Evolutionary conservation across 2,329 filamentous ascomycete species (phyloP).

Genomic region (Colletotrichum melonis): DNA sequence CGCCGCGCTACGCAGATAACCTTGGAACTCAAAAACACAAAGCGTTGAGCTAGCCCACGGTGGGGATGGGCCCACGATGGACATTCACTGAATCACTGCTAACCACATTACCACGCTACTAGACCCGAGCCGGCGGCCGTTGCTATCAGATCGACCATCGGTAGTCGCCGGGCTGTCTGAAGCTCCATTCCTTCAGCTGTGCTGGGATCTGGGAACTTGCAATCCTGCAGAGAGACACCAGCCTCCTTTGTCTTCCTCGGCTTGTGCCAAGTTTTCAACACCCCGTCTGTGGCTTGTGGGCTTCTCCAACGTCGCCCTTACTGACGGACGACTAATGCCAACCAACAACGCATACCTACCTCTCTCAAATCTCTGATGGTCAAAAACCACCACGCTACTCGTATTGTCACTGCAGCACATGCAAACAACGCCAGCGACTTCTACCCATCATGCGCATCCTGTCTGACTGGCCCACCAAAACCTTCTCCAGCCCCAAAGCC

Average conservation of each 20-base stretch:
- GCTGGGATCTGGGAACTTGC: background rate
- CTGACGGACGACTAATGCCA: background rate
- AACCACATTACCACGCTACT: background rate
- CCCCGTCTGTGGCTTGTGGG: background rate
- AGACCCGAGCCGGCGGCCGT: conserved; percentile 4
- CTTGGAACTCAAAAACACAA: background rate
- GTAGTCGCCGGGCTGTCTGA: background rate
- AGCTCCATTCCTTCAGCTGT: background rate
- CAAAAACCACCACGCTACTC: background rate
- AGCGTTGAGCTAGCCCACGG: background rate
- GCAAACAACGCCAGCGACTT: background rate
- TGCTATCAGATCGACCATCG: background rate
- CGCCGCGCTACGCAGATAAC: background rate
- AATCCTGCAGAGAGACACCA: too few relatives aligned
- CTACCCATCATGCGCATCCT: background rate
- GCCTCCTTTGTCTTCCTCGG: background rate
- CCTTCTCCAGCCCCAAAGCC: background rate
- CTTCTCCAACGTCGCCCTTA: background rate
- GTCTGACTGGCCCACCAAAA: background rate
- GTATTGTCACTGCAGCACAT: background rate
- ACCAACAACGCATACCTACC: too few relatives aligned
- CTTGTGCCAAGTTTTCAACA: background rate
- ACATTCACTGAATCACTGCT: background rate
- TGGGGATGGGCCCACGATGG: background rate
- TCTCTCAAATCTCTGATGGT: background rate